A percentile compares a stretch with the other conserved stretches of the same genome.
Conservation (phyloP, 2,329 filamentous ascomycete species). For the Epichloe sibirici region DNA sequence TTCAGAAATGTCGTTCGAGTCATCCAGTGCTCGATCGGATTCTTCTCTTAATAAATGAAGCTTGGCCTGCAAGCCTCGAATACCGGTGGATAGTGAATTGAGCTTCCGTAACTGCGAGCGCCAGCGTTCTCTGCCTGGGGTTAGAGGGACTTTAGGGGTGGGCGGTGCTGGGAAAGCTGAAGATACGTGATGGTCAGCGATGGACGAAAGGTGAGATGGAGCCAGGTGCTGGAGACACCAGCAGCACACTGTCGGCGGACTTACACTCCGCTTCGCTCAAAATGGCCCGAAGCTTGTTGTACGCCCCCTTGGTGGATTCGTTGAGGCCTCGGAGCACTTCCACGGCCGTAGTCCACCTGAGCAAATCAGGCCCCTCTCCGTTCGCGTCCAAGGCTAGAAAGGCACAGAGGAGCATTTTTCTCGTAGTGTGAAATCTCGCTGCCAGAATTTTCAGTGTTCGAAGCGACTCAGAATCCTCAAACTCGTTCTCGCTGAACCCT, state of each 20-base stretch:
- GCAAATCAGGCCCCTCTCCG: slow-evolving; percentile 63
- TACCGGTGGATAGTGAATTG: slow-evolving; percentile 77
- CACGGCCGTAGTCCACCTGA: slow-evolving; percentile 66
- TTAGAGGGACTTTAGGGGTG: slow-evolving; percentile 47
- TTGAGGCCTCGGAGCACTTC: slow-evolving; percentile 61
- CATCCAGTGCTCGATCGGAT: slow-evolving; percentile 66
- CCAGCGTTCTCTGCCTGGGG: slow-evolving; percentile 70
- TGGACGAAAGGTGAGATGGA: background rate
- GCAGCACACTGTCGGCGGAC: slow-evolving; percentile 16
- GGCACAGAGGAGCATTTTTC: slow-evolving; percentile 82
- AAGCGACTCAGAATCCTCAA: slow-evolving; percentile 66
- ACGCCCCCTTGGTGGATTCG: slow-evolving; percentile 46
- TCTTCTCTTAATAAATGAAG: slow-evolving; percentile 86
- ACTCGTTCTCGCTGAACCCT: slow-evolving; percentile 52
- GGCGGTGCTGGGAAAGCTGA: slow-evolving; percentile 40
- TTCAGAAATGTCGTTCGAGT: slow-evolving; percentile 59
- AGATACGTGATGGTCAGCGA: slow-evolving; percentile 1
- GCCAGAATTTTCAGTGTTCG: slow-evolving; percentile 72
- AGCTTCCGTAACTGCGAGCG: slow-evolving; percentile 81
- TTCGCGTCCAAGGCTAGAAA: slow-evolving; percentile 76
- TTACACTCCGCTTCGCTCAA: slow-evolving; percentile 70
- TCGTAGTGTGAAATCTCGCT: slow-evolving; percentile 65
- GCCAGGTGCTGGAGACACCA: background rate
- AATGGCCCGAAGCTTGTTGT: slow-evolving; percentile 53
- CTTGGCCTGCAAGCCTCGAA: slow-evolving; percentile 86